Percentiles rank a stretch among this genome's conserved stretches.
Evolutionary conservation across 768 basidiomycete genomes (phyloP).

Genomic region (Cystobasidium tubakii): DNA sequence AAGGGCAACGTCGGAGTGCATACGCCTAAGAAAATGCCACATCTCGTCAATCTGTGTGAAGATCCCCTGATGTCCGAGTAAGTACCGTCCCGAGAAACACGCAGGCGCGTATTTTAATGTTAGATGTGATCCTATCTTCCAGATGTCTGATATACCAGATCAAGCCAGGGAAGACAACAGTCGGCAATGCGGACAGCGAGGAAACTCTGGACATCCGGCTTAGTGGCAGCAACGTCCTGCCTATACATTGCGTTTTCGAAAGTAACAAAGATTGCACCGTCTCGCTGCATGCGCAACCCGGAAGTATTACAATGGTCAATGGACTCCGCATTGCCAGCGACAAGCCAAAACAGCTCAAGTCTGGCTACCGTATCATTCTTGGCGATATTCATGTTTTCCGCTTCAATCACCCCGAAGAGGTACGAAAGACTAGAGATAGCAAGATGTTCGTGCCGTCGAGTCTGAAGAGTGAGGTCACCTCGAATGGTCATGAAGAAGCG

Average conservation of each 20-base stretch:
- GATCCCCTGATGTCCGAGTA: constrained; percentile 97
- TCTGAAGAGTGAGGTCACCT: constrained; percentile 44
- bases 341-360: constrained; percentile 75
- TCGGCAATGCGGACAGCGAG: constrained; percentile 79
- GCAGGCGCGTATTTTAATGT: not conserved
- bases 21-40: constrained; percentile 96
- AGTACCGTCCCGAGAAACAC: constrained; percentile 55
- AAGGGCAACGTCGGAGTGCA: constrained; percentile 91
- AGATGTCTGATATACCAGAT: constrained; percentile 61
- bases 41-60: constrained; percentile 74
- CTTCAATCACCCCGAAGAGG: constrained; percentile 89
- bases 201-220: constrained; percentile 80
- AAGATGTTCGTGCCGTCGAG: constrained; percentile 47
- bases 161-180: constrained; percentile 74
- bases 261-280: constrained; percentile 68
- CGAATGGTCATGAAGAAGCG: constrained; percentile 59
- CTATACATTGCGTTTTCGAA: constrained; percentile 88
- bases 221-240: constrained; percentile 82
- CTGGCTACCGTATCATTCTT: constrained; percentile 93
- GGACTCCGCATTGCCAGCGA: constrained; percentile 75
- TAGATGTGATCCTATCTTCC: not conserved
- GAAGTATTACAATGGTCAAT: constrained; percentile 86
- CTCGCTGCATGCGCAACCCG: constrained; percentile 67
- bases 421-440: constrained; percentile 79
- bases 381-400: constrained; percentile 97